A percentile compares a stretch with the other conserved stretches of the same genome.
phyloP scores from a whole-genome alignment of 495 filamentous ascomycete genomes.

The Daldinia vernicosa region DNA sequence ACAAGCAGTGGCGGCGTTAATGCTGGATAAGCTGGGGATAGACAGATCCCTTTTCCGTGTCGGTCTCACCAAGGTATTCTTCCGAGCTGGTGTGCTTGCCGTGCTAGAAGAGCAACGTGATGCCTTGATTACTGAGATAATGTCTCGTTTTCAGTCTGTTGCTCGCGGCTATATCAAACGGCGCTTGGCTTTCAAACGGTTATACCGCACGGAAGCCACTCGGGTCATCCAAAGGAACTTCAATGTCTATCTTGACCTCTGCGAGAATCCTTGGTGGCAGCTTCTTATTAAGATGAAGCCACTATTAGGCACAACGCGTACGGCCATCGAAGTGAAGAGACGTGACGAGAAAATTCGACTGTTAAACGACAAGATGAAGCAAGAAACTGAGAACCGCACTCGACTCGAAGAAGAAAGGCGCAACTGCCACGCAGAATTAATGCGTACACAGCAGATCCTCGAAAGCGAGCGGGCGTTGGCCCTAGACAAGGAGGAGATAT shows the following conservation, averaged over 20 bases:
- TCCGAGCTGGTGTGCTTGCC: constrained; percentile 93
- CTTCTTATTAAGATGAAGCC: constrained; percentile 96
- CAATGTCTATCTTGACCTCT: constrained; percentile 85
- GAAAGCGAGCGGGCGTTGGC: constrained; percentile 95
- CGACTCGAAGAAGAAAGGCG: constrained; percentile 91
- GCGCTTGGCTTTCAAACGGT: constrained; percentile 85
- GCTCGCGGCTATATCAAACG: constrained; percentile 89
- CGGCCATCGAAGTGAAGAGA: constrained; percentile 89
- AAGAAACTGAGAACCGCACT: constrained; percentile 76
- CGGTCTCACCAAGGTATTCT: constrained; percentile 97
- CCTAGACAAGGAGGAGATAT: constrained; percentile 98
- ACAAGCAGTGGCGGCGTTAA: constrained; percentile 81
- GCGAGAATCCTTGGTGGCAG: constrained; percentile 95
- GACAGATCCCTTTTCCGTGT: constrained; percentile 90
- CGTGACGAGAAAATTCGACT: constrained; percentile 91
- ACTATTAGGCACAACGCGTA: constrained; percentile 87
- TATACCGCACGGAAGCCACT: constrained; percentile 94
- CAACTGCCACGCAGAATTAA: constrained; percentile 84
- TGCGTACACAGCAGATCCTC: constrained; percentile 87
- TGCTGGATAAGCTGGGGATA: constrained; percentile 88
- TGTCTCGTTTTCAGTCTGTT: constrained; percentile 91
- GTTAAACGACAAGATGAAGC: constrained; percentile 82
- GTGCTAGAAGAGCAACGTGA: constrained; percentile 97
- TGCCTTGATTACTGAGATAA: constrained; percentile 87
- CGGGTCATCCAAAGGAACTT: constrained; percentile 95